phyloP scores from a whole-genome alignment of 1,284 basidiomycete species.

The Puccinia coronata region DNA sequence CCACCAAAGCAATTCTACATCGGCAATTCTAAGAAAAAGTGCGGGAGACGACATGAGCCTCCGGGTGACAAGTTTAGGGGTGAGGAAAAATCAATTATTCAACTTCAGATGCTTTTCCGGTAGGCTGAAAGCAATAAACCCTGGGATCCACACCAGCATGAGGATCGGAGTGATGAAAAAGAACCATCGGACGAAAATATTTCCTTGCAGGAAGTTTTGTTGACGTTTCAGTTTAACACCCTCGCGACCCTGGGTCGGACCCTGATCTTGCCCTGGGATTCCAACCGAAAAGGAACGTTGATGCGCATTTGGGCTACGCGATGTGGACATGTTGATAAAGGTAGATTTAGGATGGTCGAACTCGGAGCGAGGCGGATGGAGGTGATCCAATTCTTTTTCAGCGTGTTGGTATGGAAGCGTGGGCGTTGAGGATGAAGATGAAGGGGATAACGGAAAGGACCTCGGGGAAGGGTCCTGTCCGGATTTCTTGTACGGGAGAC shows the following conservation, averaged over 20 bases:
- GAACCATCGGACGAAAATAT: slow-evolving; percentile 47
- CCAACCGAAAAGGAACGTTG: slow-evolving; percentile 31
- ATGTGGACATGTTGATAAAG: slow-evolving; percentile 5
- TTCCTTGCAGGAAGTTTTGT: not conserved
- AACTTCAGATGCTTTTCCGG: slow-evolving; percentile 38
- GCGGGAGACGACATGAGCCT: not conserved
- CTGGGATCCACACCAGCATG: slow-evolving; percentile 39
- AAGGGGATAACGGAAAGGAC: not conserved
- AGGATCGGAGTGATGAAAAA: slow-evolving; percentile 48
- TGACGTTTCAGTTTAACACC: not conserved
- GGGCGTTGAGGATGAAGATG: slow-evolving; percentile 17
- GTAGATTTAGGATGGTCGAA: slow-evolving; percentile 1
- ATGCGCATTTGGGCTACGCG: not conserved
- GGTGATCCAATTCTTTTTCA: slow-evolving; percentile 18
- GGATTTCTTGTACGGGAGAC: slow-evolving; percentile 11
- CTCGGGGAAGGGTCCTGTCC: slow-evolving; percentile 14
- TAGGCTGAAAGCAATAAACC: slow-evolving; percentile 16
- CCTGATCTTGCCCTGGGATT: slow-evolving; percentile 9
- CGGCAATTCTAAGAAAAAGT: slow-evolving; percentile 7
- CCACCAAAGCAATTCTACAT: slow-evolving; percentile 46
- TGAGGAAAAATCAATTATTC: not conserved
- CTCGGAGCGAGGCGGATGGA: slow-evolving; percentile 10
- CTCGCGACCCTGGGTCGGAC: not conserved
- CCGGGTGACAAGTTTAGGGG: not conserved
- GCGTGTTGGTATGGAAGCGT: slow-evolving; percentile 28